Evolutionary conservation across 441 rosid genomes (phyloP), one percentile per base, ranked within the genome.

Genomic region (Aquilaria agallochum): DNA sequence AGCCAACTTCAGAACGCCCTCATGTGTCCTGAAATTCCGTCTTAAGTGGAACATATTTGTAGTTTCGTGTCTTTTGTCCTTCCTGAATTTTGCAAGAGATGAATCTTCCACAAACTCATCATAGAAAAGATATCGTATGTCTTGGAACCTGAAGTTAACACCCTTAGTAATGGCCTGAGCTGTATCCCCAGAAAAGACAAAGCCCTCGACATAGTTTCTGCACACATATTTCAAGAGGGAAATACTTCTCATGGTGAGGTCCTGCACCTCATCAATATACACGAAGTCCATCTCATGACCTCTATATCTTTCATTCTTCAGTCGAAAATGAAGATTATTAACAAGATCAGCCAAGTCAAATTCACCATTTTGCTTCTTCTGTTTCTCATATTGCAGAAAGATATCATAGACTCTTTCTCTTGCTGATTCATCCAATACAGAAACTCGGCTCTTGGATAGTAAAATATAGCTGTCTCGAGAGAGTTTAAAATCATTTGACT

Each of bases 261-360:
- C 92, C 62, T 85, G 92, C 50, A 83, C 87, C 68, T 85, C 87
- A 68, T 83, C 89, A 5, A 83, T 69, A 58, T 83, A 85, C 27
- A 83, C 85, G 67, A 75, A 86, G 54, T 83, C 71, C 73, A 86
- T 62, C 2, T 31, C 4, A 0, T 74, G 76, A 14, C 78, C 82
- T 14, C 36, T 47, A 53, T 76, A 72, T 20, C 13, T 58, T 57
- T 53, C 72, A 11, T 42, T 42, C 50, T 50, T 63, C 49, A 86
- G 74, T 33, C 83, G 72, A 30, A 10, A 12, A 68, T 86, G 85
- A 46, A 86, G 80, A 76, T 81, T 80, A 52, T 56, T 79, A 31
- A 83, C 87, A 30, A 86, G 54, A 78, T 83, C 85, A 5, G 92
- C 75, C 69, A 74, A 56, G 60, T 86, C 92, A 66, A 67, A 86